phyloP scores from a whole-genome alignment of 1,284 basidiomycete genomes.

The Ustilago xerochloae region DNA sequence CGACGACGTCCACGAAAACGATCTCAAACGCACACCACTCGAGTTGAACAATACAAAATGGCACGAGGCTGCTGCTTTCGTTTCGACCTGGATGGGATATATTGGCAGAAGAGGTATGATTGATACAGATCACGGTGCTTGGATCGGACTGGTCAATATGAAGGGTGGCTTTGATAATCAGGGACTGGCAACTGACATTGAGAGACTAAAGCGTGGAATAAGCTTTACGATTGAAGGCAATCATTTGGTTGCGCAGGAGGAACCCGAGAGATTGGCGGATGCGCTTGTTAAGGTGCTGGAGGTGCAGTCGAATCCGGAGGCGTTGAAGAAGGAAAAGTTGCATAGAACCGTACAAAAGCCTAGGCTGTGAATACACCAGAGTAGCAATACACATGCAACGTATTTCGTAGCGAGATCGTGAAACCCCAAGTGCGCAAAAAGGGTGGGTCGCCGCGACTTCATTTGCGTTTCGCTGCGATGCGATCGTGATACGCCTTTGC shows the following conservation, averaged over 20 bases:
- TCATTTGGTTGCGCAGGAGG: conserved; percentile 61
- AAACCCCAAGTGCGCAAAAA: too few relatives aligned
- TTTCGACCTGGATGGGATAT: conserved; percentile 32
- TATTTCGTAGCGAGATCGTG: too few relatives aligned
- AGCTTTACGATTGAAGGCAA: conserved; percentile 38
- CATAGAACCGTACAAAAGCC: conserved; percentile 26
- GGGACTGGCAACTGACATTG: conserved; percentile 26
- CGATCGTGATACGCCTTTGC: too few relatives aligned
- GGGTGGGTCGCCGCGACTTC: too few relatives aligned
- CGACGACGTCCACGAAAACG: conserved; percentile 33
- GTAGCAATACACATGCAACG: background rate
- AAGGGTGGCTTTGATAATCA: conserved; percentile 30
- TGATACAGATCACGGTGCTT: conserved; percentile 19
- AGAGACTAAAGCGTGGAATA: conserved; percentile 27
- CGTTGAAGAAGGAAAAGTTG: conserved; percentile 36
- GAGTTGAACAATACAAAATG: conserved; percentile 59
- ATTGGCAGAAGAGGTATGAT: conserved; percentile 27
- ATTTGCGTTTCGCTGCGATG: background rate
- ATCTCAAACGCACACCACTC: conserved; percentile 28
- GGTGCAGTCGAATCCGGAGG: conserved; percentile 15
- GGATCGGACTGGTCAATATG: conserved; percentile 40
- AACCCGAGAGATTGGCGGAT: conserved; percentile 40
- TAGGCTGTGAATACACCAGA: conserved; percentile 8
- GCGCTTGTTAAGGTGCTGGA: conserved; percentile 31
- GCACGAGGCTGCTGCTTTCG: conserved; percentile 60